Base-by-base conservation (phyloP, 2,329 filamentous ascomycete genomes). In the Stemphylium lycopersici region DNA sequence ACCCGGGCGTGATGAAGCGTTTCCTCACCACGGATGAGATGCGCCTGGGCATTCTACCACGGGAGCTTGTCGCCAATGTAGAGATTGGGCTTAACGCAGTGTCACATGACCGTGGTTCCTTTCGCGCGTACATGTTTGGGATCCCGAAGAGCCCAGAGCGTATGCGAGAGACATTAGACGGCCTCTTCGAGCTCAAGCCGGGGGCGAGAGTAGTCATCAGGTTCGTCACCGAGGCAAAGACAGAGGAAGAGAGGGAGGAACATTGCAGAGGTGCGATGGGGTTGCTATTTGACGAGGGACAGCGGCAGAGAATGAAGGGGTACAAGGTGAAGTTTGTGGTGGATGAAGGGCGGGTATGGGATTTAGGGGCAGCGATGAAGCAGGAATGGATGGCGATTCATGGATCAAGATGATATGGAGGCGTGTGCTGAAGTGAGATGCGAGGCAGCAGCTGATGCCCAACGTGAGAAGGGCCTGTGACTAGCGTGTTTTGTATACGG, bases 41-140 rank as follows among this genome's bases (percentile, higher is more conserved):
- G 33, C 44, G 34, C 1, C 33, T 65, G 1, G 58, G 56, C 0
- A 48, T 57, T 3, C 8, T 32, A 4, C 64, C 64, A 0, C 55
- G 49, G 37, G 44, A 55, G 4, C 42, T 67, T 0, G 59, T 66
- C 0, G 48, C 50, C 2, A 61, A 41, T 3, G 37, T 63, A 1
- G 59, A 67, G 4, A 56, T 67, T 2, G 48, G 55, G 6, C 38
- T 67, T 2, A 61, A 59, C 6, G 62, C 64, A 1, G 54, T 66
- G 10, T 55, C 49, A 5, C 55, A 60, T 32, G 56, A 66, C 13
- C 53, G 61, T 6, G 58, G 60, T 1, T 61, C 62, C 2, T 66
- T 63, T n/a, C 49, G 59, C 1, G 59, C 54, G 7, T 67, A 67
- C 31, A 59, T 67, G 26, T 64, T 59, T n/a, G 61, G 61, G 2